Conservation (phyloP, 805 yeast species). For the Candida awuae region DNA sequence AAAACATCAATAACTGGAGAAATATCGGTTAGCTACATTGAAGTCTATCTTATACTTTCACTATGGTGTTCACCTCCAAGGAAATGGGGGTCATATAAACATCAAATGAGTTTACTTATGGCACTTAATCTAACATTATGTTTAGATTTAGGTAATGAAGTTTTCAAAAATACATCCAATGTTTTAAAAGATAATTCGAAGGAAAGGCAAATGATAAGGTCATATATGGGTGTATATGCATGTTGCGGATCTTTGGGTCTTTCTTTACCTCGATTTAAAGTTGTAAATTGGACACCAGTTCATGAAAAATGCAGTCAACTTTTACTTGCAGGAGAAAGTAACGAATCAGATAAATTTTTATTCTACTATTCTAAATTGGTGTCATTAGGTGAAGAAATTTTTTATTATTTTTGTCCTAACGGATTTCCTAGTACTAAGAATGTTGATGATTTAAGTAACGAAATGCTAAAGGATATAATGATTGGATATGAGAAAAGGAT, state of each 20-base stretch:
- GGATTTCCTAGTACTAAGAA: slow-evolving; percentile 12
- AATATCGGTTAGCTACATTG: slow-evolving; percentile 35
- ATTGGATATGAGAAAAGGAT: slow-evolving; percentile 35
- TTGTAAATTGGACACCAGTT: slow-evolving; percentile 40
- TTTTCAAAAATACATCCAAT: slow-evolving; percentile 20
- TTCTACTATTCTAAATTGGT: slow-evolving; percentile 38
- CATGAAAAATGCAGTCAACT: slow-evolving; percentile 34
- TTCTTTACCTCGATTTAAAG: slow-evolving; percentile 42
- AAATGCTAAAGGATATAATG: slow-evolving; percentile 25
- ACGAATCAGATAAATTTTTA: slow-evolving; percentile 34
- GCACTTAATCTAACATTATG: slow-evolving; percentile 40
- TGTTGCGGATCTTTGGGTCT: slow-evolving; percentile 45
- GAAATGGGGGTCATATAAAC: slow-evolving; percentile 44
- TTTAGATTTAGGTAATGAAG: slow-evolving; percentile 38
- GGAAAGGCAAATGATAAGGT: slow-evolving; percentile 33
- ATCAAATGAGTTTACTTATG: slow-evolving; percentile 40
- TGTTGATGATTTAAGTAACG: background rate
- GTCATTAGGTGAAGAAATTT: slow-evolving; percentile 43
- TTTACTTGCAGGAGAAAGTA: slow-evolving; percentile 31
- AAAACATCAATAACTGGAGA: slow-evolving; percentile 37
- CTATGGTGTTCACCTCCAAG: slow-evolving; percentile 49
- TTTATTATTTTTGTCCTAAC: slow-evolving; percentile 32
- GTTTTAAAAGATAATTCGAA: slow-evolving; percentile 24
- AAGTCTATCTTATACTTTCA: slow-evolving; percentile 37
- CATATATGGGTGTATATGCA: slow-evolving; percentile 40